Conservation (phyloP, 202 grass and related monocot genomes). For the Setaria italica region DNA sequence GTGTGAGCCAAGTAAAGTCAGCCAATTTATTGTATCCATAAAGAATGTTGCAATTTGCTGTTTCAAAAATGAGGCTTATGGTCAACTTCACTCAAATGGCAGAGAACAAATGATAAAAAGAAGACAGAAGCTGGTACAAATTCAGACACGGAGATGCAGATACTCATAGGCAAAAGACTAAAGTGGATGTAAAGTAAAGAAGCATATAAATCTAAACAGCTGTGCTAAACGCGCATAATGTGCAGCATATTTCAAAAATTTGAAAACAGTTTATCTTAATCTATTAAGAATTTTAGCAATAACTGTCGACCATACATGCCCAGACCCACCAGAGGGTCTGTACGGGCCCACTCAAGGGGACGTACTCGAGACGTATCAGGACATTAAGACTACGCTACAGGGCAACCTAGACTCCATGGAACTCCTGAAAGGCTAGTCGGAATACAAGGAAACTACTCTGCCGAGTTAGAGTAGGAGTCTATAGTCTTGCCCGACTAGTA, state of each 20-base stretch:
- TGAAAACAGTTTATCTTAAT: neutral
- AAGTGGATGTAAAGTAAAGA: neutral
- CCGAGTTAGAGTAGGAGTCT: too few relatives aligned
- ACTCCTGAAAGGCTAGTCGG: too few relatives aligned
- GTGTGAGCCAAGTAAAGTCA: neutral
- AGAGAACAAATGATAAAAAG: constrained; percentile 16
- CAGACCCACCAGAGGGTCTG: too few relatives aligned
- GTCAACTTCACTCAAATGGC: constrained; percentile 36
- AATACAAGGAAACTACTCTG: too few relatives aligned
- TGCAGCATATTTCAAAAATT: neutral
- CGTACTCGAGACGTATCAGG: too few relatives aligned
- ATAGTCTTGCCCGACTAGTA: too few relatives aligned
- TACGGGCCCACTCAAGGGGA: too few relatives aligned
- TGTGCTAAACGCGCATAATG: neutral
- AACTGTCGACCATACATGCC: neutral
- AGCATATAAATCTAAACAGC: neutral
- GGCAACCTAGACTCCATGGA: too few relatives aligned
- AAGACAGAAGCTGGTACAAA: neutral
- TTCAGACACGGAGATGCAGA: neutral
- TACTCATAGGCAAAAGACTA: neutral
- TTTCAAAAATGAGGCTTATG: constrained; percentile 39
- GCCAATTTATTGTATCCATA: constrained; percentile 84
- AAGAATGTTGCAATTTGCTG: constrained; percentile 81
- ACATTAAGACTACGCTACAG: too few relatives aligned
- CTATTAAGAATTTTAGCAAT: neutral